These are phyloP conservation scores for Lentithecium fluviatile DNA, from an alignment of 495 filamentous ascomycete genomes.

Conservation along the genomic window DNA sequence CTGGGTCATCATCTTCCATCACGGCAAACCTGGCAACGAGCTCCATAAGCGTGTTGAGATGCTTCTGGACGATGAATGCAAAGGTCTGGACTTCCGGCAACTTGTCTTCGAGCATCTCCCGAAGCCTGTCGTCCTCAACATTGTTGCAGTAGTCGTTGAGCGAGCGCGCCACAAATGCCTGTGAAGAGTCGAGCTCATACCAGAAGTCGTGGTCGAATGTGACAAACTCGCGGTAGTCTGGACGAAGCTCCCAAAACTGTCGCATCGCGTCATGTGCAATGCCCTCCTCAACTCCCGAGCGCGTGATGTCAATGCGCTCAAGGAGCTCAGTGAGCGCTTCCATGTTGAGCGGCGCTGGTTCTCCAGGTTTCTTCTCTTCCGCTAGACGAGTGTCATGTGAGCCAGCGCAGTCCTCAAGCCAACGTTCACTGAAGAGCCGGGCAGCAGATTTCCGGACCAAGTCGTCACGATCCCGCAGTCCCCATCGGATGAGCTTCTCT, in stretches of 20 bases:
- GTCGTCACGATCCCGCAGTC: conserved; percentile 89
- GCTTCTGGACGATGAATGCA: conserved; percentile 75
- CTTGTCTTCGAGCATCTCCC: conserved; percentile 78
- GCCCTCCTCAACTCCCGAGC: conserved; percentile 83
- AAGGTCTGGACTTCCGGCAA: conserved; percentile 91
- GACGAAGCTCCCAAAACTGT: conserved; percentile 91
- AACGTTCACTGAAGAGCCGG: conserved; percentile 86
- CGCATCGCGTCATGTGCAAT: conserved; percentile 90
- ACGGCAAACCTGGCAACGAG: conserved; percentile 57
- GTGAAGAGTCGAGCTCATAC: conserved; percentile 80
- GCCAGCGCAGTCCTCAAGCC: conserved; percentile 91
- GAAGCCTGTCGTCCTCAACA: conserved; percentile 65
- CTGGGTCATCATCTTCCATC: conserved; percentile 60
- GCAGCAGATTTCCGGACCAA: conserved; percentile 89
- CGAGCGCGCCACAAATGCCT: conserved; percentile 79
- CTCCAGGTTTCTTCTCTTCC: conserved; percentile 42
- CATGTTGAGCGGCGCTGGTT: conserved; percentile 60
- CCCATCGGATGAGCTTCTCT: conserved; percentile 95
- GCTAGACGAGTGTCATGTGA: conserved; percentile 49
- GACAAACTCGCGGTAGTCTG: conserved; percentile 82
- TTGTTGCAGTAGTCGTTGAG: conserved; percentile 89
- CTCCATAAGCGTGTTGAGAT: conserved; percentile 73
- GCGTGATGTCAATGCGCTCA: conserved; percentile 89
- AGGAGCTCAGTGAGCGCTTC: conserved; percentile 83
- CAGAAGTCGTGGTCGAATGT: conserved; percentile 84